Base-by-base conservation (phyloP, 352 stramenopile species). In the Pythium monospermum region DNA sequence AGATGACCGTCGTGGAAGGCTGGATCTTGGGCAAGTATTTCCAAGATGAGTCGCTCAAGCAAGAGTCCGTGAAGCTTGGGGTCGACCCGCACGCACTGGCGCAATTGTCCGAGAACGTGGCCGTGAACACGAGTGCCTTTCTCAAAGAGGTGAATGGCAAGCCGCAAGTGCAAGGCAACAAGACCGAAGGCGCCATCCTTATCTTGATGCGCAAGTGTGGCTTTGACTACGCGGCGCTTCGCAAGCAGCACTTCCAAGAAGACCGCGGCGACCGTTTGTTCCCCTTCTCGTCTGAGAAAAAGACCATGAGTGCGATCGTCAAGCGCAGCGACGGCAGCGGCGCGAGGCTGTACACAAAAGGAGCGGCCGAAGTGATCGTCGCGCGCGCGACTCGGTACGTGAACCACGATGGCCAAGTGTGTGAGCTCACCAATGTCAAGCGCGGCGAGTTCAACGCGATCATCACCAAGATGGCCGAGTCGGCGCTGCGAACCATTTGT, bases 1-100 rank as follows among this genome's bases (percentile, higher is more conserved):
- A 95, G 40, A 99, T 99, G 96, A 98, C 93, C 4, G 93, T 98
- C 10, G 91, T 98, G 6, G 79, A 96, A 57, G 87, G 87, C 23
- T 96, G 87, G 66, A 67, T 94, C 2, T 61, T 87, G 2, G 82
- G 81, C 5, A 61, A 75, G 42, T 69, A 88, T 23, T 87, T 85
- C 48, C 64, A 68, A 8, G 61, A 73, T 32, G 70, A 75, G 12
- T 59, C 56, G 12, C 64, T 83, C 41, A 78, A 73, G 52, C 49
- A 59, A 25, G 32, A 59, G 3, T 67, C 64, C 5, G 35, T 73
- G 12, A 56, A 57, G 22, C 63, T 85, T 11, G 44, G 64, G 0
- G 56, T 87, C 3, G 53, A 85, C 36, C 1, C 59, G 1, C 63
- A 57, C 12, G 63, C 75, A 3, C 52, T 91, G 3, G 49, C 57